Percentiles rank a stretch among this genome's conserved stretches.
These are phyloP conservation scores for Hanseniaspora clermontiae DNA, from an alignment of 805 yeast species.

Conservation along the genomic window DNA sequence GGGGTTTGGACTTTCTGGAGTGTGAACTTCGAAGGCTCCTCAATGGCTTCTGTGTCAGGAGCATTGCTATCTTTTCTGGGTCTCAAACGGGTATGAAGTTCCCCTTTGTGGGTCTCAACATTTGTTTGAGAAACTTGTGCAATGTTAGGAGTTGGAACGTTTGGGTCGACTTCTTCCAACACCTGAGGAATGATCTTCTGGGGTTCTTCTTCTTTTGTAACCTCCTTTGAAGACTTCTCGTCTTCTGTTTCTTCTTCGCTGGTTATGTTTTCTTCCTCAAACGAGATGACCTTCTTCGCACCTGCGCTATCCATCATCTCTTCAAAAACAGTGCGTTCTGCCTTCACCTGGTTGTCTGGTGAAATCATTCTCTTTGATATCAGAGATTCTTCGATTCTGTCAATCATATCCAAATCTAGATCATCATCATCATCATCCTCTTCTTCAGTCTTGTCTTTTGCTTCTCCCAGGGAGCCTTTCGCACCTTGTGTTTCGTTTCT, in stretches of 20 bases:
- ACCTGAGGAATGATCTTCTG: neutral
- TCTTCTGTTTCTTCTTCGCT: neutral
- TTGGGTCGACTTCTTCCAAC: neutral
- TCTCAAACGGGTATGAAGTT: too few relatives aligned
- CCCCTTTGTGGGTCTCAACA: neutral
- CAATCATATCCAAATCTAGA: neutral
- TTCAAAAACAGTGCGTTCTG: neutral
- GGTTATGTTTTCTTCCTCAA: neutral
- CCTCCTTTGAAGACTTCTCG: neutral
- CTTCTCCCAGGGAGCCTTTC: too few relatives aligned
- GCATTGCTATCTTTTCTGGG: neutral
- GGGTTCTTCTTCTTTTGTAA: neutral
- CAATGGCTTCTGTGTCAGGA: neutral
- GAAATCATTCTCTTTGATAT: neutral
- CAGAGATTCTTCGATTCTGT: neutral
- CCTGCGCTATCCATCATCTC: neutral
- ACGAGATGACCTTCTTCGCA: neutral
- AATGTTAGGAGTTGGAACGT: neutral
- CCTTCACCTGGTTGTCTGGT: neutral
- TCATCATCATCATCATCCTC: neutral
- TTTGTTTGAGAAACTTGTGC: neutral
- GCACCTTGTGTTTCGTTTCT: neutral
- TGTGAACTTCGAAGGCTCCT: neutral
- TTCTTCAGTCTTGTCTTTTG: neutral
- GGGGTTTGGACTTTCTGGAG: neutral